phyloP scores from a whole-genome alignment of 2,329 filamentous ascomycete species.

The Pseudogymnoascus pannorum region DNA sequence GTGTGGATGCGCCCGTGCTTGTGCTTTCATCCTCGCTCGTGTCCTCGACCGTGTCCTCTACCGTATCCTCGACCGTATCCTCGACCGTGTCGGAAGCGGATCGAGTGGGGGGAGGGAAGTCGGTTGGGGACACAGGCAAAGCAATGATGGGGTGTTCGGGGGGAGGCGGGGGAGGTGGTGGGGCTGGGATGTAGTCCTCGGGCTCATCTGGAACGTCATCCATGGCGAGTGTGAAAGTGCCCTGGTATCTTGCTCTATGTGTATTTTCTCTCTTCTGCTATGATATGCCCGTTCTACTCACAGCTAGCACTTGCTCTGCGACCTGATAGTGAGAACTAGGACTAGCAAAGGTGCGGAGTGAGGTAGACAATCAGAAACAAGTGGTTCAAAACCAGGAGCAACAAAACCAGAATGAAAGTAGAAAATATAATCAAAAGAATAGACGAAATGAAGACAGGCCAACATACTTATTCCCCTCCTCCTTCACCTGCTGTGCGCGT shows the following conservation, averaged over 20 bases:
- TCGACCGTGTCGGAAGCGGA: neutral
- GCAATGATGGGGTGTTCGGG: neutral
- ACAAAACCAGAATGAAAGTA: neutral
- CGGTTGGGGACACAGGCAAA: neutral
- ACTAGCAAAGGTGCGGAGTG: neutral
- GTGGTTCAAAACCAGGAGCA: neutral
- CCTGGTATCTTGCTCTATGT: neutral
- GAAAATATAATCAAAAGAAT: neutral
- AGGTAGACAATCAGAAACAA: neutral
- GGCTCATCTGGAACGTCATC: constrained; percentile 4
- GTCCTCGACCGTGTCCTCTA: neutral
- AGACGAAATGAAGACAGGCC: neutral
- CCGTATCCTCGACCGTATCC: neutral
- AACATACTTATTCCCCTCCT: constrained; percentile 9
- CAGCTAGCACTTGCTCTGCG: neutral
- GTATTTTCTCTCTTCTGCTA: neutral
- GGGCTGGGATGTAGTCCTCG: neutral
- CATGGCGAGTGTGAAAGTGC: neutral
- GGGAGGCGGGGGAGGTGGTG: neutral
- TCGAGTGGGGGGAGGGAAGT: neutral
- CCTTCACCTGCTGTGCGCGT: constrained; percentile 4
- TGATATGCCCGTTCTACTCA: neutral
- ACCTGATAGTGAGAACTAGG: neutral
- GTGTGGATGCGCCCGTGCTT: neutral
- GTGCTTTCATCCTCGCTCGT: neutral